Evolutionary conservation across 1,284 basidiomycete genomes (phyloP).

Genomic region (Cutaneotrichosporon cyanovorans): DNA sequence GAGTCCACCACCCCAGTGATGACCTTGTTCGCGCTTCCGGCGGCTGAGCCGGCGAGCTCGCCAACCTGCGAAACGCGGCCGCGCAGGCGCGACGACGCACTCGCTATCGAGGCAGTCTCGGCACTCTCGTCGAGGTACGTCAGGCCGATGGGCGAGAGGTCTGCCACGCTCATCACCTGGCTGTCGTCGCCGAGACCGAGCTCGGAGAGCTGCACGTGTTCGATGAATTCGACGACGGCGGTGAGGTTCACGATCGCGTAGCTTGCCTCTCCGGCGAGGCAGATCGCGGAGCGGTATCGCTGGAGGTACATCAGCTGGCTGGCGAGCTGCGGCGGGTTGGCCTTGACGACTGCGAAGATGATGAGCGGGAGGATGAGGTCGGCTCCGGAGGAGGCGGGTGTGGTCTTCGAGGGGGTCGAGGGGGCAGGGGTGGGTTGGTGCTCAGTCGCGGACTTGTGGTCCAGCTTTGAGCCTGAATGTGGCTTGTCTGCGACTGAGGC

Average conservation of each 20-base stretch:
- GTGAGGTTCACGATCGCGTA: slow-evolving; percentile 90
- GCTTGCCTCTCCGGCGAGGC: slow-evolving; percentile 71
- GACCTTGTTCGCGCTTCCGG: slow-evolving; percentile 73
- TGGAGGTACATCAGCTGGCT: slow-evolving; percentile 82
- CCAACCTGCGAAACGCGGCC: slow-evolving; percentile 75
- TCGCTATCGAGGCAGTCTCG: slow-evolving; percentile 39
- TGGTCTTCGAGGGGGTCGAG: too few species aligned
- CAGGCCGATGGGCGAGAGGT: slow-evolving; percentile 68
- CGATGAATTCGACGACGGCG: slow-evolving; percentile 87
- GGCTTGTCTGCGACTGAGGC: too few species aligned
- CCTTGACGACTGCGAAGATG: slow-evolving; percentile 78
- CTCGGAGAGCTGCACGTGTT: slow-evolving; percentile 77
- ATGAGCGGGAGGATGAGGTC: slow-evolving; percentile 61
- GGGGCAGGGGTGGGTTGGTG: too few species aligned
- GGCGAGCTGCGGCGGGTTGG: slow-evolving; percentile 74
- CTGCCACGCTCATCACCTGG: slow-evolving; percentile 60
- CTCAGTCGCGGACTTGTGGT: too few species aligned
- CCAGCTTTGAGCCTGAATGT: too few species aligned
- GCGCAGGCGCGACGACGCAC: slow-evolving; percentile 47
- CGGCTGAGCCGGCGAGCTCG: slow-evolving; percentile 55
- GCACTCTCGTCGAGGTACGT: slow-evolving; percentile 35
- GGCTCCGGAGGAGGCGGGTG: slow-evolving; percentile 37
- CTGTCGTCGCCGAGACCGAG: slow-evolving; percentile 63
- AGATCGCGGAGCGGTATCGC: slow-evolving; percentile 64
- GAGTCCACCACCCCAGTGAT: slow-evolving; percentile 75